Evolutionary conservation across 805 yeast species (phyloP).

Genomic region (Kodamaea sagamina): DNA sequence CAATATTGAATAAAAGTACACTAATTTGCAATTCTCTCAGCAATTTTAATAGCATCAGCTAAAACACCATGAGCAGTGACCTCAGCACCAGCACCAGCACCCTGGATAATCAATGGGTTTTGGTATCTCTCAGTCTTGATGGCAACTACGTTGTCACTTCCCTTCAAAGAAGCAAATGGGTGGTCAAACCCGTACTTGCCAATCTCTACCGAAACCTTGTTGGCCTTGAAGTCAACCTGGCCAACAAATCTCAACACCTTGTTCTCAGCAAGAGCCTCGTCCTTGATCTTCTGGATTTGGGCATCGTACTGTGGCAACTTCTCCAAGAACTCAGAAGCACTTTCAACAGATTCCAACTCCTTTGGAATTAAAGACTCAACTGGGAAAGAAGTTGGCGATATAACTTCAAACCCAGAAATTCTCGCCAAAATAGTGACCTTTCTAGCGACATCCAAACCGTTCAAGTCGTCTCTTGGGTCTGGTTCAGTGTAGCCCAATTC

Average conservation of each 20-base stretch:
- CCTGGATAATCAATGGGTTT: slow-evolving; percentile 93
- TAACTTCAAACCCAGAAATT: slow-evolving; percentile 81
- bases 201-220: slow-evolving; percentile 79
- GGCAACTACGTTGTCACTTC: slow-evolving; percentile 93
- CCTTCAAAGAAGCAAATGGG: slow-evolving; percentile 94
- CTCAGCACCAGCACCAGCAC: slow-evolving; percentile 92
- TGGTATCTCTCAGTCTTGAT: slow-evolving; percentile 89
- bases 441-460: slow-evolving; percentile 98
- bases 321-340: slow-evolving; percentile 76
- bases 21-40: slow-evolving; percentile 72
- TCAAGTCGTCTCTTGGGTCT: slow-evolving; percentile 98
- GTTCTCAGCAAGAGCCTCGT: slow-evolving; percentile 75
- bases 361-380: slow-evolving; percentile 92
- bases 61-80: slow-evolving; percentile 81
- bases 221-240: slow-evolving; percentile 72
- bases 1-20: too few species aligned
- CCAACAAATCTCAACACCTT: slow-evolving; percentile 96
- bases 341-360: slow-evolving; percentile 69
- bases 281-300: slow-evolving; percentile 74
- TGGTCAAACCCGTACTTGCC: slow-evolving; percentile 85
- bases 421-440: slow-evolving; percentile 96
- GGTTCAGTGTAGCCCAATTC: slow-evolving; percentile 96
- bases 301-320: slow-evolving; percentile 81
- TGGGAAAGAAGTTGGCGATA: slow-evolving; percentile 89
- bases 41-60: slow-evolving; percentile 89